Base-by-base conservation (phyloP, 176 grass and related monocot species). In the Secale cereale region DNA sequence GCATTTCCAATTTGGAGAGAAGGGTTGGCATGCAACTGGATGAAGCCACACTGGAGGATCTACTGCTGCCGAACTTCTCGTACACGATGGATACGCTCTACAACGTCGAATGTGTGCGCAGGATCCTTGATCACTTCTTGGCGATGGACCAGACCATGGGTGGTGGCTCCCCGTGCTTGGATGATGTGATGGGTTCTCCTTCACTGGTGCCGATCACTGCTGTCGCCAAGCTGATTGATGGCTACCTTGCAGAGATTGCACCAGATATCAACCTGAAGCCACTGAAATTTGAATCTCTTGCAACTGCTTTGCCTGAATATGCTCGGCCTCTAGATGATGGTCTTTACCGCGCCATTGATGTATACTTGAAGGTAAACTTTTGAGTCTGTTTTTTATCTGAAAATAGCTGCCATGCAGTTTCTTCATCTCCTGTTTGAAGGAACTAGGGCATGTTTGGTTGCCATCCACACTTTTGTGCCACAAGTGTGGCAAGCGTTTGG, bases 201-300 rank as follows among this genome's bases (percentile, higher is more conserved):
- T 77, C 73, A 10, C 64, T 77, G 9, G 73, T 15, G 0, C 82
- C 82, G 0, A 85, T 85, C 73, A 77, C 73, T 3, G 73, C 40
- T 39, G 92, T 94, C 9, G 80, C 87, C 4, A 85, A 81, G 68
- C 73, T 94, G 31, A 71, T 90, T 16, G 92, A 94, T 80, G 89
- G 67, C 41, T 94, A 92, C 83, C 85, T 94, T 27, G 87, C 92
- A 6, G 92, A 94, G 66, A 92, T 92, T 74, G 92, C 92, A 35
- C 87, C 92, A 29, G 92, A 94, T 74, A 79, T 76, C 6, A 94
- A 94, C 74, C 90, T 94, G 52, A 94, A 87, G 62, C 87, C 87
- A 39, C 84, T 75, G 3, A 92, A 90, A 60, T 92, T 94, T 26
- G 60, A 87, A 52, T 75, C 81, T 46, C 64, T 94, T 65, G 90